These are phyloP conservation scores for Globisporangium mamillatum DNA, from an alignment of 352 stramenopile species.

Conservation along the genomic window DNA sequence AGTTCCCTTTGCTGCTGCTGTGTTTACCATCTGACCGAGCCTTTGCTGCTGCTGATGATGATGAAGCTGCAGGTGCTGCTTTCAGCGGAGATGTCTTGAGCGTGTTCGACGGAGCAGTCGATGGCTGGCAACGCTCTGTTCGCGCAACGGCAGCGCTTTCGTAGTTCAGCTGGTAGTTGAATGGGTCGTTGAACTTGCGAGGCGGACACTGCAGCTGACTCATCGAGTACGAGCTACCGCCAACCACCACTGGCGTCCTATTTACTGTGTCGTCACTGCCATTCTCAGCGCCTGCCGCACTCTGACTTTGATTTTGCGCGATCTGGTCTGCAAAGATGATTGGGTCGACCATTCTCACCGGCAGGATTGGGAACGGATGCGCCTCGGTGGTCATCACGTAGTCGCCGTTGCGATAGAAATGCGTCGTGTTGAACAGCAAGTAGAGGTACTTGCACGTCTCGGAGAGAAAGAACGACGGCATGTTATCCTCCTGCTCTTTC, in stretches of 20 bases:
- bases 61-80: neutral
- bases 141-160: conserved; percentile 41
- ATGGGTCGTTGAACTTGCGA: conserved; percentile 49
- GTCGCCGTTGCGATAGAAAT: conserved; percentile 84
- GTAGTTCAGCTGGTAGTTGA: conserved; percentile 62
- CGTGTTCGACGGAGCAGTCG: neutral
- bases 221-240: conserved; percentile 16
- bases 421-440: conserved; percentile 92
- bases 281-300: neutral
- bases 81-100: neutral
- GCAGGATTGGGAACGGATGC: conserved; percentile 90
- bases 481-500: conserved; percentile 92
- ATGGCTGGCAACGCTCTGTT: conserved; percentile 38
- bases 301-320: neutral
- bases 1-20: neutral
- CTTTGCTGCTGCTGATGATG: neutral
- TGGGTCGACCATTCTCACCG: conserved; percentile 38
- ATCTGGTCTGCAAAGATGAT: conserved; percentile 33
- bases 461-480: conserved; percentile 99
- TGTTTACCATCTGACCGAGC: conserved; percentile 4
- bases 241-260: conserved; percentile 13
- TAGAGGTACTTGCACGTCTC: conserved; percentile 99
- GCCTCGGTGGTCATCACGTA: conserved; percentile 98
- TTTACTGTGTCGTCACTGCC: neutral
- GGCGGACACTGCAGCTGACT: conserved; percentile 32